Evolutionary conservation across 192 early-diverging fungal species (phyloP), one percentile per base, ranked within the genome.

Genomic region (Gonapodya sp.): DNA sequence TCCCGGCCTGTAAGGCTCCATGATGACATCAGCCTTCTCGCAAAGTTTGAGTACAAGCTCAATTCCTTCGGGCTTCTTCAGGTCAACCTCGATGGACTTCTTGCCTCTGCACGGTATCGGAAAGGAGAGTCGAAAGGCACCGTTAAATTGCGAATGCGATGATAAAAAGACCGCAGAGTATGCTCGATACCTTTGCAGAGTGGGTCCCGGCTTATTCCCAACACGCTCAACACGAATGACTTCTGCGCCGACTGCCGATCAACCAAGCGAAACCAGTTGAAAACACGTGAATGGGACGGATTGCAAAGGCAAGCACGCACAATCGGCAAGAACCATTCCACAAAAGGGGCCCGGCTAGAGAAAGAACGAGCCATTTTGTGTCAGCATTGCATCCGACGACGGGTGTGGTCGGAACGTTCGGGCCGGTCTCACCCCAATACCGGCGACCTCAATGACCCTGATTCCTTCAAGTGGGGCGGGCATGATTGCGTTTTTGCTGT

Each of bases 1-100:
- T 33, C 92, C 92, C 18, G 92, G 90, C 18, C 92, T 85, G 80
- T 91, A 93, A 18, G 92, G 90, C 34, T 93, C 92, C 18, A 93
- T 82, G 18, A 93, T 79, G 18, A 93, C 86, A 82, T 93, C 92
- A 31, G 87, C 84, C 36, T 85, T 84, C 24, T 80, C 80, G n/a
- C 86, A 81, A 18, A 93, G 73, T 0, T 83, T 79, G 78, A 84
- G 84, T 18, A 90, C 78, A 2, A 87, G 34, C 35, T 87, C 85
- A n/a, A 85, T 85, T 0, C 89, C 87, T 0, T 82, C 79, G 0
- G 86, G 79, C 0, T 82, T 83, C 82, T 92, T 91, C 80, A 93
- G 81, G 81, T 93, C 86, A 34, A 93, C 81, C 33, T 89, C 85
- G 37, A 93, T 86, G 0, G 92, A 92, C 1, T 86, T 85, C 79